Conservation (phyloP, 2,329 filamentous ascomycete genomes). For the Metarhizium brunneum region DNA sequence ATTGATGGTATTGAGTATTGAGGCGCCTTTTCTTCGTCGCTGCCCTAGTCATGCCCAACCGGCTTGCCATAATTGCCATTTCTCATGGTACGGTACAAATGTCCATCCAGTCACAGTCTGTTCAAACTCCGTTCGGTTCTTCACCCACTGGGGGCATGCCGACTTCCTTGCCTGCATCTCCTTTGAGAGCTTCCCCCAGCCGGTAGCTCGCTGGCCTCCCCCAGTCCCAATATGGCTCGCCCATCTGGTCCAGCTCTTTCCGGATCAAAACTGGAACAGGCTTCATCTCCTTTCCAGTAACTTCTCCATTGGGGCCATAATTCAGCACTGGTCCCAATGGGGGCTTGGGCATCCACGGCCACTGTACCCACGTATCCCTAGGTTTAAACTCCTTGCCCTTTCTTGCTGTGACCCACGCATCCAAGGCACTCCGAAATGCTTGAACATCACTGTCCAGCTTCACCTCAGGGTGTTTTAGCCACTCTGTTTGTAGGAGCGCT, state of each 20-base stretch:
- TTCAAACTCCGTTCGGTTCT: too few species aligned
- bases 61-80: too few species aligned
- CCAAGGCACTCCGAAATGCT: constrained; percentile 17
- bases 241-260: neutral
- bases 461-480: constrained; percentile 22
- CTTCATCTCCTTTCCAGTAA: neutral
- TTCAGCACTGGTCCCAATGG: neutral
- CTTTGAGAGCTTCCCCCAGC: neutral
- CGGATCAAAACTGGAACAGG: neutral
- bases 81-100: too few species aligned
- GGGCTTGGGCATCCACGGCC: constrained; percentile 1
- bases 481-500: constrained; percentile 12
- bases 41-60: too few species aligned
- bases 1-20: too few species aligned
- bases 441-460: constrained; percentile 20
- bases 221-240: neutral
- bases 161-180: too few species aligned
- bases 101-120: too few species aligned
- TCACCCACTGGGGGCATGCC: too few species aligned
- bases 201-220: constrained; percentile 3
- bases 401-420: constrained; percentile 14
- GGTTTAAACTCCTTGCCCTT: neutral
- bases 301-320: too few species aligned
- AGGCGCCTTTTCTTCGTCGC: too few species aligned
- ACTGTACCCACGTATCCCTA: constrained; percentile 2